These are phyloP conservation scores for Lyophyllum semitale DNA, from an alignment of 768 basidiomycete species.

Conservation along the genomic window DNA sequence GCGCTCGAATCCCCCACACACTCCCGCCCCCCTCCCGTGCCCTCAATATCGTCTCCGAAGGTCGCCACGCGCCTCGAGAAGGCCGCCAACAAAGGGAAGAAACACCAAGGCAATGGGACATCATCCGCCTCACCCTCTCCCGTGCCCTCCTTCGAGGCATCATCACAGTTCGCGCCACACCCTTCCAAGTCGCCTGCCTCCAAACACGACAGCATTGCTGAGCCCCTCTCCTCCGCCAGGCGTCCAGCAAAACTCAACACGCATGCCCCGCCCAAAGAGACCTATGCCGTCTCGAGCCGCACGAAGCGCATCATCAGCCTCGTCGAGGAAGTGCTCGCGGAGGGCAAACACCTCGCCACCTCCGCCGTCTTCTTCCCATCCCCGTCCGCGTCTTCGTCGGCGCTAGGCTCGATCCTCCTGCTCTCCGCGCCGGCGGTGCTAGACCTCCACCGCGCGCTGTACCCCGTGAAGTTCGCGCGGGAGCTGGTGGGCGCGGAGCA, in stretches of 20 bases:
- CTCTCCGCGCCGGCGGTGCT: slow-evolving; percentile 66
- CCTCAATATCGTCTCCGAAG: slow-evolving; percentile 42
- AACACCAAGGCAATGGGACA: slow-evolving; percentile 32
- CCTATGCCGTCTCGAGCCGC: slow-evolving; percentile 60
- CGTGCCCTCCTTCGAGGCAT: slow-evolving; percentile 18
- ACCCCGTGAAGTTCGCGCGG: slow-evolving; percentile 61
- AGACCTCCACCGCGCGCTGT: slow-evolving; percentile 79
- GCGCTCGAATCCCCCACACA: slow-evolving; percentile 20
- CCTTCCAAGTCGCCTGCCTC: slow-evolving; percentile 12
- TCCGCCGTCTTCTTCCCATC: slow-evolving; percentile 50
- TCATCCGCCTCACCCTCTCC: slow-evolving; percentile 22
- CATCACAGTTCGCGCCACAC: slow-evolving; percentile 22
- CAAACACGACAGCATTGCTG: slow-evolving; percentile 9
- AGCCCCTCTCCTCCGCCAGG: slow-evolving; percentile 23
- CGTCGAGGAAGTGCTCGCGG: slow-evolving; percentile 63
- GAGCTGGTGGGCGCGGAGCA: slow-evolving; percentile 51
- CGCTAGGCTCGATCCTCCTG: slow-evolving; percentile 57
- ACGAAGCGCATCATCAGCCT: slow-evolving; percentile 54
- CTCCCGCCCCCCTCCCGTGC: slow-evolving; percentile 30
- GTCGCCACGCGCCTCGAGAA: slow-evolving; percentile 61
- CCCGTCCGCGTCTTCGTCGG: slow-evolving; percentile 27
- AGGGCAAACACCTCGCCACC: slow-evolving; percentile 63
- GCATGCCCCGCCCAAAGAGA: slow-evolving; percentile 42
- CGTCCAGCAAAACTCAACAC: slow-evolving; percentile 26
- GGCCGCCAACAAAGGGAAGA: slow-evolving; percentile 57